A percentile compares a stretch with the other conserved stretches of the same genome.
Evolutionary conservation across 768 basidiomycete species (phyloP).

Genomic region (Kondoa subrosea): DNA sequence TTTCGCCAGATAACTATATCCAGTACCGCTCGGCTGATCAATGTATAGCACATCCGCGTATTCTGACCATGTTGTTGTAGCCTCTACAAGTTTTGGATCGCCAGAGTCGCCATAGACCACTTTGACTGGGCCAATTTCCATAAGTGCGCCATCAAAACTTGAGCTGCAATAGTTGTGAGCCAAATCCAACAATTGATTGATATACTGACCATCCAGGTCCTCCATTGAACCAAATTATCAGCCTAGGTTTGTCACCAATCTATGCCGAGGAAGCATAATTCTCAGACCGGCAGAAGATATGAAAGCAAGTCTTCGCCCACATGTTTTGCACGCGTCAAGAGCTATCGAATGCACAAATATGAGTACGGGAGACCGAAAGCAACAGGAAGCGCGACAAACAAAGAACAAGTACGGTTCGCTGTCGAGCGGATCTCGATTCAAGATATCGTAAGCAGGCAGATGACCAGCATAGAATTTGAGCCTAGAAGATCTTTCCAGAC

Average conservation of each 20-base stretch:
- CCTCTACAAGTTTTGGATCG: slow-evolving; percentile 17
- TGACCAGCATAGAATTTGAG: slow-evolving; percentile 1
- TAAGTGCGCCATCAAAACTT: slow-evolving; percentile 35
- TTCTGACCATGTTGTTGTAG: slow-evolving; percentile 26
- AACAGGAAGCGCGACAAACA: too few relatives aligned
- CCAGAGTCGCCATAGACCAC: slow-evolving; percentile 7
- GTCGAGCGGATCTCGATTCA: not conserved
- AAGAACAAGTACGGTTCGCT: slow-evolving; percentile 18
- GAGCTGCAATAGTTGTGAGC: slow-evolving; percentile 50
- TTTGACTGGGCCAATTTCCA: slow-evolving; percentile 25
- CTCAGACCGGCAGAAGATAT: too few relatives aligned
- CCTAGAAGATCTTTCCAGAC: not conserved
- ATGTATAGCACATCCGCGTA: slow-evolving; percentile 27
- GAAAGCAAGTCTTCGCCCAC: too few relatives aligned
- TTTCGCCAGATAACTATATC: slow-evolving; percentile 17
- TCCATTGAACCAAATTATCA: slow-evolving; percentile 96
- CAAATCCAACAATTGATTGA: slow-evolving; percentile 45
- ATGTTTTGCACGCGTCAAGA: slow-evolving; percentile 62
- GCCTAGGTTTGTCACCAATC: slow-evolving; percentile 80
- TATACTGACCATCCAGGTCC: slow-evolving; percentile 11
- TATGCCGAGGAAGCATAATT: too few relatives aligned
- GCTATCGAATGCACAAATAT: not conserved
- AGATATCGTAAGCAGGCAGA: not conserved
- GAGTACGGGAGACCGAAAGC: not conserved
- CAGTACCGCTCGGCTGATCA: slow-evolving; percentile 18